A percentile compares a stretch with the other conserved stretches of the same genome.
phyloP scores from a whole-genome alignment of 768 basidiomycete species.

The Boletales sp. region DNA sequence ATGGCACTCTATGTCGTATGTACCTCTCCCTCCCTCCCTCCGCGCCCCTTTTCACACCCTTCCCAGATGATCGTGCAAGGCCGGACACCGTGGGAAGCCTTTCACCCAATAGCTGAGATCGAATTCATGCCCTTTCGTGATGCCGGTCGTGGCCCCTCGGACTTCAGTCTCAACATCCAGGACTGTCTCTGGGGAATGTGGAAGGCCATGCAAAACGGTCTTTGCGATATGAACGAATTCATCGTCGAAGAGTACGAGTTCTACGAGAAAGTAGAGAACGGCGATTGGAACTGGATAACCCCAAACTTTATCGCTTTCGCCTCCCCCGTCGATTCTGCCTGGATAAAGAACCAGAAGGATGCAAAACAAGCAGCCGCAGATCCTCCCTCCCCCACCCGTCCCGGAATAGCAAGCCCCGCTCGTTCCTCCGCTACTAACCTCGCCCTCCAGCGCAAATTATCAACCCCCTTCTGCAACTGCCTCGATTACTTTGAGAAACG shows the following conservation, averaged over 20 bases:
- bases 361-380: conserved; percentile 38
- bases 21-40: conserved; percentile 13
- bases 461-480: conserved; percentile 83
- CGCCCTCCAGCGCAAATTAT: conserved; percentile 74
- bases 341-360: conserved; percentile 76
- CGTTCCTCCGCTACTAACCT: conserved; percentile 37
- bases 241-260: conserved; percentile 89
- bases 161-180: conserved; percentile 91
- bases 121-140: conserved; percentile 97
- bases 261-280: conserved; percentile 94
- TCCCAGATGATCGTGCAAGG: conserved; percentile 87
- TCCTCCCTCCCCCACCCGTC: conserved; percentile 25
- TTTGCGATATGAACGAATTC: conserved; percentile 95
- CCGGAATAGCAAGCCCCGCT: conserved; percentile 20
- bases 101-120: conserved; percentile 86
- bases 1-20: conserved; percentile 91
- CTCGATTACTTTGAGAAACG: conserved; percentile 89
- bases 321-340: conserved; percentile 78
- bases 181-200: conserved; percentile 87
- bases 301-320: conserved; percentile 93
- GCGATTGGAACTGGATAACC: conserved; percentile 95
- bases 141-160: conserved; percentile 87
- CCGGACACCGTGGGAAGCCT: conserved; percentile 90
- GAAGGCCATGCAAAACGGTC: conserved; percentile 86
- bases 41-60: conserved; percentile 17